Evolutionary conservation across 345 rosid genomes (phyloP), one percentile per base, ranked within the genome.

Genomic region (Acer saccharum): DNA sequence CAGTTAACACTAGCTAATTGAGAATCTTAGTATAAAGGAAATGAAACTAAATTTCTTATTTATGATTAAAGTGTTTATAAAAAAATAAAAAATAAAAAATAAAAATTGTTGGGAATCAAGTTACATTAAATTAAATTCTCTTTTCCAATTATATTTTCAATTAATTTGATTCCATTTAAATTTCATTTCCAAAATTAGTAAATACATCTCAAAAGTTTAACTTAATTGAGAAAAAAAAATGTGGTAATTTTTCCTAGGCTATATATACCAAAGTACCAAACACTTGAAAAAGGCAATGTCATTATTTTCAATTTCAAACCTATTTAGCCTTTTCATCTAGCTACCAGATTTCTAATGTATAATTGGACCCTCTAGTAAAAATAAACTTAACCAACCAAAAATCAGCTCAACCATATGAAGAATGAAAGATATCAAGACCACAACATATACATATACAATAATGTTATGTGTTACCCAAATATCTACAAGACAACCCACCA

Each of bases 211-310:
- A 35, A 35, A 35, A 35, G 39, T 35, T 35, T 4, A 35, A 35
- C 6, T 35, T 4, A 35, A 35, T 35, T 35, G 39, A 25, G 39
- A 35, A 35, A 35, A 4, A 35, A 35, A 35, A 32, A 32, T 35
- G 39, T 35, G 39, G 39, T 35, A 35, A 35, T 35, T 35, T 35
- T 35, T 43, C 55, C 35, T 61, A 10, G 39, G 55, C 21, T 21
- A 35, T 35, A 41, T 21, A 35, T 35, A 41, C 76, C 67, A 73
- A 73, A 73, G 5, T 35, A 41, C 76, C 67, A 73, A 73, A 73
- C 68, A 21, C 41, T 6, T 7, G 13, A 32, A 72, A 72, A 58
- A 41, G 55, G 0, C 44, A 60, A 13, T 5, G 29, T 72, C 17
- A 32, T 29, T 2, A 54, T 57, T 35, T 48, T 27, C 35, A n/a